phyloP scores from a whole-genome alignment of 2,329 filamentous ascomycete genomes.

The Trichoderma afroharzianum region DNA sequence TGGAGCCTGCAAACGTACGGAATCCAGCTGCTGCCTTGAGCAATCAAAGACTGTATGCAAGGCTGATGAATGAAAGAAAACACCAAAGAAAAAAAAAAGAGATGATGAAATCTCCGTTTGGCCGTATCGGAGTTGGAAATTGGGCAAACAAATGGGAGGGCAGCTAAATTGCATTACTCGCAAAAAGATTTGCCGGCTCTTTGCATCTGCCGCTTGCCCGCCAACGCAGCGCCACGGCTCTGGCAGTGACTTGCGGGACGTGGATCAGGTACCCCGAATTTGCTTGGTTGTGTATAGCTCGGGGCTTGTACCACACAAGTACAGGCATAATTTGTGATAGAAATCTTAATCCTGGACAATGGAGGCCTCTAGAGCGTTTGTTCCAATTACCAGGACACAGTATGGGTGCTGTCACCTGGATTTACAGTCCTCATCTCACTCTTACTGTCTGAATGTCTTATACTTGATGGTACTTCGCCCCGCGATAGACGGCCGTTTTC shows the following conservation, averaged over 20 bases:
- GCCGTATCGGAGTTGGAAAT: neutral
- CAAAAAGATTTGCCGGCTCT: neutral
- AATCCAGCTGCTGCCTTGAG: constrained; percentile 6
- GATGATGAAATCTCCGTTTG: neutral
- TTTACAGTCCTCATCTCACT: neutral
- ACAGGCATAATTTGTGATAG: neutral
- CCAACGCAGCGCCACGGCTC: neutral
- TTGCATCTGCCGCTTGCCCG: neutral
- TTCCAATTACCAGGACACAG: neutral
- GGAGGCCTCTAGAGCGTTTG: neutral
- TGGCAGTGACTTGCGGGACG: neutral
- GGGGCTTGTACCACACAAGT: neutral
- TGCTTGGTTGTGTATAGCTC: neutral
- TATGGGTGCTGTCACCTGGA: accelerated
- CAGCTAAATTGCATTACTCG: neutral
- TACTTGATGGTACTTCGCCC: neutral
- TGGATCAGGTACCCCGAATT: neutral
- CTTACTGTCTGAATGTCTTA: neutral
- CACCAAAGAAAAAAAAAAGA: neutral
- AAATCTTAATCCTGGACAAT: accelerated
- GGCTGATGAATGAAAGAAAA: neutral
- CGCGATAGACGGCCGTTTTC: neutral
- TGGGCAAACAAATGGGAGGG: neutral
- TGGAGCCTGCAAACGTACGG: neutral
- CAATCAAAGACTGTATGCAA: neutral